A percentile compares a stretch with the other conserved stretches of the same genome.
phyloP scores from a whole-genome alignment of 768 basidiomycete genomes.

The Suillus ampliporus region DNA sequence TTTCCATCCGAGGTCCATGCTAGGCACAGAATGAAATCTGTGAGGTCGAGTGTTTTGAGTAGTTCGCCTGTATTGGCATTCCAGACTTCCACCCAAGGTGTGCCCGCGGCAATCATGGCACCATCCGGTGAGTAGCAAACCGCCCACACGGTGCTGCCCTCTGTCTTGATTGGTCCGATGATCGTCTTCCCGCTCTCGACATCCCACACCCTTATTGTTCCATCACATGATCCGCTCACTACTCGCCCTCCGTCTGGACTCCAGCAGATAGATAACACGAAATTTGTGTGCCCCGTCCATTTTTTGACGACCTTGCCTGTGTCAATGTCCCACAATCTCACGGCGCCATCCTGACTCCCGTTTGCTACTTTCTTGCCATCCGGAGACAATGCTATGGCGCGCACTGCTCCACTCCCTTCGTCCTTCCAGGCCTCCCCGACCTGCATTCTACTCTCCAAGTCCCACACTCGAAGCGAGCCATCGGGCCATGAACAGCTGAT shows the following conservation, averaged over 20 bases:
- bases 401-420: not conserved
- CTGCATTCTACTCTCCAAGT: not conserved
- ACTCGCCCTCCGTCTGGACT: too few species aligned
- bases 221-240: not conserved
- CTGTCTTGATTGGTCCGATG: not conserved
- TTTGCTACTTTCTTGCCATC: conserved; percentile 6
- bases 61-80: not conserved
- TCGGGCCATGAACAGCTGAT: not conserved
- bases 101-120: not conserved
- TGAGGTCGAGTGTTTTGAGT: not conserved
- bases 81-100: not conserved
- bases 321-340: conserved; percentile 9
- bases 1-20: not conserved
- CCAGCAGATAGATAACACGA: too few species aligned
- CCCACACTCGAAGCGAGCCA: not conserved
- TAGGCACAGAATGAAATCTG: not conserved
- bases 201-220: not conserved
- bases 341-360: conserved; percentile 8
- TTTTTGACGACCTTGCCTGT: not conserved
- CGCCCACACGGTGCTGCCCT: not conserved
- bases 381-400: not conserved
- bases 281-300: not conserved
- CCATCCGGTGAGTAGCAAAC: not conserved
- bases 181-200: not conserved
- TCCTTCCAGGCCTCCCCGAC: not conserved